Base-by-base conservation (phyloP, 1,284 basidiomycete genomes). In the Cutaneotrichosporon dermatis region DNA sequence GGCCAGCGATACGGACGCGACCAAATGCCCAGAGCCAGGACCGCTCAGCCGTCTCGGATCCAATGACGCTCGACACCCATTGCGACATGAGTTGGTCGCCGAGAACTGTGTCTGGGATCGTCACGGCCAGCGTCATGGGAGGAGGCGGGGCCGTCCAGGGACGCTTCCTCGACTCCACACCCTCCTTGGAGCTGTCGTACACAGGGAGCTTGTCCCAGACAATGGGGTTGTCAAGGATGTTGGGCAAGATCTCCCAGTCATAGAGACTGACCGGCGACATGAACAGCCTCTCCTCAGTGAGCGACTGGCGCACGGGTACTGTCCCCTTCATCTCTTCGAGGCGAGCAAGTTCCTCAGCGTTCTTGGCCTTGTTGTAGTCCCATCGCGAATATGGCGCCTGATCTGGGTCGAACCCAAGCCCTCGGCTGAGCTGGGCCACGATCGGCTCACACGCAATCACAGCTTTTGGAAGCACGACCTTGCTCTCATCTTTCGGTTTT, bases 11-110 rank as follows among this genome's bases (percentile, higher is more conserved):
- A 4, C 88, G 84, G 1, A 92, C 79, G 46, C 91, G 84, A 0
- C 92, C 91, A 68, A 86, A 90, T 63, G 85, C 82, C 80, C 89
- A 94, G 35, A 93, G 75, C 90, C 91, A 94, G 3, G 84, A 81
- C 43, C 86, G 84, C 0, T 88, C 86, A 33, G 90, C 80, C 34
- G 87, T 84, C 42, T 64, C 59, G 10, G 25, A 25, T 25, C 69
- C 69, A 15, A 70, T 63, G 7, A 58, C 66, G 48, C 65, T 69
- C 15, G 62, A 60, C 55, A 90, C 79, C 51, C 91, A 78, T 69
- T 93, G 92, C 10, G 87, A 82, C 11, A 89, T 75, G 35, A 94
- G 81, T 71, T 92, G 90, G 72, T 93, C 90, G 13, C 90, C 89
- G 25, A 82, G 73, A n/a, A 86, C 79, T 39, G 79, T 84, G 15